Evolutionary conservation across 495 filamentous ascomycete genomes (phyloP), one percentile per base, ranked within the genome.

Genomic region (Rhypophila decipiens): DNA sequence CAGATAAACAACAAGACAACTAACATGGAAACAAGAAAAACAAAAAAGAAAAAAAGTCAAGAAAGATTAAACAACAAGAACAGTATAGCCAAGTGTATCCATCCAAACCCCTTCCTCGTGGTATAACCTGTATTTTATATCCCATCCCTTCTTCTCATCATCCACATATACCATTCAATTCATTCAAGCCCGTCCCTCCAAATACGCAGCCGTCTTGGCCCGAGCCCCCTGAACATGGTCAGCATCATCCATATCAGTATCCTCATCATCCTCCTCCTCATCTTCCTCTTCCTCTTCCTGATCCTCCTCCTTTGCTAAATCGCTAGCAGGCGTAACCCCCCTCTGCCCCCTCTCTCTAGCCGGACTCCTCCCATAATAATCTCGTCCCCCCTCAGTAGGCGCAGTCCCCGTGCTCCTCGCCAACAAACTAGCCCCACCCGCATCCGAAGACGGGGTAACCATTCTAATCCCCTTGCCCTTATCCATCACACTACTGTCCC

Each of bases 401-500:
- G 7, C 31, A 41, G 35, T 41, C 10, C 38, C 46, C 2, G n/a
- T 24, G 29, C 46, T 49, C 15, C 46, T 17, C 12, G 56, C 49
- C 20, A 56, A 21, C 4, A 62, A 23, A 17, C 55, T 57, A 1
- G 46, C 59, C 0, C 60, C 60, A 8, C 55, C 60, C 2, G 60
- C 55, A 33, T 61, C 60, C 24, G 52, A 58, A 10, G 47, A 41
- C 13, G 61, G 59, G 29, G 59, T 61, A 27, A 53, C 21, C 49
- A 60, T 46, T 24, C 54, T 41, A 21, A 47, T 45, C 10, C 39
- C 46, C 17, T 51, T 49, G 27, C 27, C 27, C 51, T 50, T 47
- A 9, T 44, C 40, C 8, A 1, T n/a, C 21, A n/a, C 21, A 11
- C 11, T 49, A 12, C 18, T 39, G 13, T 49, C 42, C n/a, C n/a